phyloP scores from a whole-genome alignment of 2,329 filamentous ascomycete species.

The Fusarium bulbicola region DNA sequence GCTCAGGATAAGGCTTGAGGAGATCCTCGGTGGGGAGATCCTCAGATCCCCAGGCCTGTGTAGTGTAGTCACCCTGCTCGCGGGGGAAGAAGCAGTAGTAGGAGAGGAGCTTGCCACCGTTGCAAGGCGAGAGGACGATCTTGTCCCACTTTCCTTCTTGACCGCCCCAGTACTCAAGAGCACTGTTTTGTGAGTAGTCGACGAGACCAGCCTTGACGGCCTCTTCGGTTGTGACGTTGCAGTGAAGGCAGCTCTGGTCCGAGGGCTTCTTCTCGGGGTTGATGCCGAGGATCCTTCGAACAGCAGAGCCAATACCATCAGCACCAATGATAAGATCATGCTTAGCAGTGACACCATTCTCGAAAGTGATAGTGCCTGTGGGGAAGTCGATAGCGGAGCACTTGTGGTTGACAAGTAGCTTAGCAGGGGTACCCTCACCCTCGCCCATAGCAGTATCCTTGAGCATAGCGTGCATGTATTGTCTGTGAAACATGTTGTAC shows the following conservation, averaged over 20 bases:
- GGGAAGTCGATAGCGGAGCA: constrained; percentile 63
- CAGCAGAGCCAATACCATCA: constrained; percentile 73
- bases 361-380: constrained; percentile 60
- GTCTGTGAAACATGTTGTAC: constrained; percentile 76
- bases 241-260: constrained; percentile 69
- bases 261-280: constrained; percentile 66
- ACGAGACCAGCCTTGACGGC: constrained; percentile 67
- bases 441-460: constrained; percentile 66
- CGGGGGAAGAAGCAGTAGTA: constrained; percentile 77
- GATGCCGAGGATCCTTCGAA: constrained; percentile 71
- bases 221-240: constrained; percentile 70
- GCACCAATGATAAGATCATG: constrained; percentile 72
- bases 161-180: constrained; percentile 77
- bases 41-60: constrained; percentile 67
- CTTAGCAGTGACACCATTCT: constrained; percentile 57
- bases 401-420: constrained; percentile 65
- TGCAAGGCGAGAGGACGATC: constrained; percentile 76
- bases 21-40: constrained; percentile 65
- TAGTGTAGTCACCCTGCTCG: constrained; percentile 59
- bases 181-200: constrained; percentile 68
- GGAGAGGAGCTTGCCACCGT: constrained; percentile 69
- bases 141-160: constrained; percentile 71
- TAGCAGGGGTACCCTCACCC: constrained; percentile 63
- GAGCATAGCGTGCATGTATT: constrained; percentile 75
- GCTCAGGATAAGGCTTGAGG: constrained; percentile 66